phyloP scores from a whole-genome alignment of 192 early-diverging fungal species.

The Coemansia sp. region DNA sequence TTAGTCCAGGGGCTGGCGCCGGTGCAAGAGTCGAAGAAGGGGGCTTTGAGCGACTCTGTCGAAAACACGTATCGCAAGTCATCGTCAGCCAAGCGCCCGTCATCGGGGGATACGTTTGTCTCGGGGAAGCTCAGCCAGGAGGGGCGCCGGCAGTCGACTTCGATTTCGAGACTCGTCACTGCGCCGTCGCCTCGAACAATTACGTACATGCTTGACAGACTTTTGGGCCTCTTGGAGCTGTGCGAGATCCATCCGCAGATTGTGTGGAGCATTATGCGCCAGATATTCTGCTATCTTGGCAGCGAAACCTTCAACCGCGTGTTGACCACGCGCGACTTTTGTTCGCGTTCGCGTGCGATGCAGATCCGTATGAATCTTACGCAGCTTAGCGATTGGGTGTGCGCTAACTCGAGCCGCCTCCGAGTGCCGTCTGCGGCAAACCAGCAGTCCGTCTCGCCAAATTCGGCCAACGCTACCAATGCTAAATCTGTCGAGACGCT shows the following conservation, averaged over 20 bases:
- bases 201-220: slow-evolving; percentile 69
- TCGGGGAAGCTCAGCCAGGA: slow-evolving; percentile 39
- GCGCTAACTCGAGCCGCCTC: slow-evolving; percentile 56
- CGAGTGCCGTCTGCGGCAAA: slow-evolving; percentile 5
- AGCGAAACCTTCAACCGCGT: slow-evolving; percentile 86
- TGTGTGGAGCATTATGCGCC: slow-evolving; percentile 68
- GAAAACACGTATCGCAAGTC: background rate
- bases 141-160: slow-evolving; percentile 7
- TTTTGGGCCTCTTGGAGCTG: slow-evolving; percentile 66
- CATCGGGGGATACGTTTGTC: slow-evolving; percentile 54
- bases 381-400: slow-evolving; percentile 83
- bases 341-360: slow-evolving; percentile 78
- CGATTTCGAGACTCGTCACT: slow-evolving; percentile 24
- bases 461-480: background rate
- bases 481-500: slow-evolving; percentile 20
- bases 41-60: background rate
- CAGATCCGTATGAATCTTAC: slow-evolving; percentile 85
- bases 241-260: slow-evolving; percentile 79
- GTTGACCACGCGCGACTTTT: slow-evolving; percentile 70
- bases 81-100: slow-evolving; percentile 22
- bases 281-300: slow-evolving; percentile 77
- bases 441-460: background rate
- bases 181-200: slow-evolving; percentile 67
- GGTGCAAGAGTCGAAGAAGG: background rate
- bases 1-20: background rate